Evolutionary conservation across 805 yeast species (phyloP), one percentile per base, ranked within the genome.

Genomic region (Metschnikowia arizonensis): DNA sequence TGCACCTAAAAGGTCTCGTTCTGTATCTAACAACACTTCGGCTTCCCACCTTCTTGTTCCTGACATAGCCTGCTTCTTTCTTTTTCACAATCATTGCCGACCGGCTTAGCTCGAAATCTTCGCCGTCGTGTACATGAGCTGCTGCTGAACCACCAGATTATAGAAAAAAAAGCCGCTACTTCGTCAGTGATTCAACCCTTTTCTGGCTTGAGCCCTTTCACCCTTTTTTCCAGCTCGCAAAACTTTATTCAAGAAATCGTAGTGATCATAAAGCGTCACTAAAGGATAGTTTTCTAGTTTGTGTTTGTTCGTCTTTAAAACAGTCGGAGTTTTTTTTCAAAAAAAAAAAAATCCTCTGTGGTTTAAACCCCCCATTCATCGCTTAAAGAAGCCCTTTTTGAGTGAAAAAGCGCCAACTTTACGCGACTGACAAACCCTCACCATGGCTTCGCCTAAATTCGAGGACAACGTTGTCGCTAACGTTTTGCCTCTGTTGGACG

Each of bases 401-500:
- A 14, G 18, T 23, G 23, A 23, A 23, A 34, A 34, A 34, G 29
- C 1, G 31, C 33, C 40, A 37, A 28, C 40, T 28, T 37, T 37
- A n/a, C 31, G 32, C 28, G 32, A 18, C 33, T 31, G 32, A 29
- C 31, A 18, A 37, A 26, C 32, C 25, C 33, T 25, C 33, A 19
- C 40, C 19, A 37, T 37, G 40, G 14, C 40, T 24, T 37, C 40
- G 26, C 26, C 40, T 30, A 35, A 39, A 23, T 9, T 30, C 3
- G 37, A 24, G 10, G 32, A 33, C 17, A 24, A 17, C 36, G 25
- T 10, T 8, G 15, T 9, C 5, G 17, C 37, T n/a, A 19, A 32
- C 25, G 19, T 45, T 11, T 58, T 65, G 46, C 70, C 70, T 2
- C 58, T 62, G 23, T 46, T 64, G 29, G 54, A 56, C 25, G 56